Conservation (phyloP, 202 grass and related monocot species). For the Dendrocalamus latiflorus region DNA sequence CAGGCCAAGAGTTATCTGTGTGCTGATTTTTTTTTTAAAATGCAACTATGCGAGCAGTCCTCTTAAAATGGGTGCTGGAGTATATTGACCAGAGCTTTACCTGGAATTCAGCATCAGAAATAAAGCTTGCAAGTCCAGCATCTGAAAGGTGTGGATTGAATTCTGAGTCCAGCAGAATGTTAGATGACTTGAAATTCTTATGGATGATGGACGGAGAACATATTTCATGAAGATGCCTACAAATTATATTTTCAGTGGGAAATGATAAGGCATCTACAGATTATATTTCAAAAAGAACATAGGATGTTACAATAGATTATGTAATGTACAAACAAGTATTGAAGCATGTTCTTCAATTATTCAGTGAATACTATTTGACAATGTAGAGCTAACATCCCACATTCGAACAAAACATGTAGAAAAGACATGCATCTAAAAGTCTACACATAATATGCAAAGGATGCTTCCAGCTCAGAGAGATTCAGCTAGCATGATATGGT, state of each 20-base stretch:
- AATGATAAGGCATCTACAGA: conserved; percentile 12
- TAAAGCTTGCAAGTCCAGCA: conserved; percentile 63
- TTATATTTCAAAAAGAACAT: conserved; percentile 9
- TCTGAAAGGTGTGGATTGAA: conserved; percentile 89
- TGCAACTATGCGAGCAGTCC: background rate
- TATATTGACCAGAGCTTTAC: conserved; percentile 39
- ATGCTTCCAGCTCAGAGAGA: conserved; percentile 14
- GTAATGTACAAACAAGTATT: background rate
- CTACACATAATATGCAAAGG: background rate
- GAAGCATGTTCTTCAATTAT: background rate
- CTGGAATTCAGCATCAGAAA: conserved; percentile 83
- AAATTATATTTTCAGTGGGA: conserved; percentile 24
- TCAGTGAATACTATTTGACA: background rate
- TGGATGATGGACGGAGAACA: conserved; percentile 90
- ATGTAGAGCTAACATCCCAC: background rate
- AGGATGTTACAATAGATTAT: background rate
- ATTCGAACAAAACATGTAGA: background rate
- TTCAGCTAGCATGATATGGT: background rate
- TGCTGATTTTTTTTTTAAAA: background rate
- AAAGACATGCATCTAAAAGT: background rate
- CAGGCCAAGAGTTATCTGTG: background rate
- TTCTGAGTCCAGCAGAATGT: conserved; percentile 89
- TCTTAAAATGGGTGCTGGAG: background rate
- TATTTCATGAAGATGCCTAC: conserved; percentile 94
- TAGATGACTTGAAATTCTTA: conserved; percentile 98